phyloP scores from a whole-genome alignment of 345 rosid genomes.

The Populus tremula region DNA sequence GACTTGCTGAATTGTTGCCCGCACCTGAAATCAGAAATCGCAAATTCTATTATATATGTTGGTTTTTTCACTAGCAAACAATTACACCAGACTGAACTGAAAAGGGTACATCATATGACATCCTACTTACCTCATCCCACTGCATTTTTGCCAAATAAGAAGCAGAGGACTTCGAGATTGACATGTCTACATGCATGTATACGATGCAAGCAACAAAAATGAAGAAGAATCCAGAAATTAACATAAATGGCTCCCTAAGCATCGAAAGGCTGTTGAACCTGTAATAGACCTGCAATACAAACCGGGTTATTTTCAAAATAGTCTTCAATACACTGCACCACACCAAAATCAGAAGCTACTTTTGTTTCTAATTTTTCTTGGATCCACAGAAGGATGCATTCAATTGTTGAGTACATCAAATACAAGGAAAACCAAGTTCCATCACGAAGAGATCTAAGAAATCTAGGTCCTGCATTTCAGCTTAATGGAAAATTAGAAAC shows the following conservation, averaged over 20 bases:
- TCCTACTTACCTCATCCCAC: slow-evolving; percentile 79
- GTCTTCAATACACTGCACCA: background rate
- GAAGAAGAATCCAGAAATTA: slow-evolving; percentile 71
- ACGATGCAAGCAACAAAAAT: slow-evolving; percentile 69
- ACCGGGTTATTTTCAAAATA: background rate
- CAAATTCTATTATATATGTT: background rate
- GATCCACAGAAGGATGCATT: background rate
- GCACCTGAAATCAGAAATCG: slow-evolving; percentile 51
- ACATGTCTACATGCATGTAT: slow-evolving; percentile 73
- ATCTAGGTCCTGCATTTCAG: background rate
- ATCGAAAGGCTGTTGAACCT: slow-evolving; percentile 74
- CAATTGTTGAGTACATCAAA: background rate
- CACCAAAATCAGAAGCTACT: background rate
- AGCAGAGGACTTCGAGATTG: slow-evolving; percentile 91
- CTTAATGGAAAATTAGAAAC: background rate
- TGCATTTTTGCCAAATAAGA: slow-evolving; percentile 89
- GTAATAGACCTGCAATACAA: slow-evolving; percentile 68
- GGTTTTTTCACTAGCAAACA: background rate
- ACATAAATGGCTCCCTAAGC: slow-evolving; percentile 87
- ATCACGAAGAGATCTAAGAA: background rate
- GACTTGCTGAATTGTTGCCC: slow-evolving; percentile 63
- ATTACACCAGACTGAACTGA: background rate
- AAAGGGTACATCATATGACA: background rate
- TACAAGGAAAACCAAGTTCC: background rate
- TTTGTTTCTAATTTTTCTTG: background rate